These are phyloP conservation scores for Oehlia diaphana DNA, from an alignment of 192 early-diverging fungal species.

Conservation along the genomic window DNA sequence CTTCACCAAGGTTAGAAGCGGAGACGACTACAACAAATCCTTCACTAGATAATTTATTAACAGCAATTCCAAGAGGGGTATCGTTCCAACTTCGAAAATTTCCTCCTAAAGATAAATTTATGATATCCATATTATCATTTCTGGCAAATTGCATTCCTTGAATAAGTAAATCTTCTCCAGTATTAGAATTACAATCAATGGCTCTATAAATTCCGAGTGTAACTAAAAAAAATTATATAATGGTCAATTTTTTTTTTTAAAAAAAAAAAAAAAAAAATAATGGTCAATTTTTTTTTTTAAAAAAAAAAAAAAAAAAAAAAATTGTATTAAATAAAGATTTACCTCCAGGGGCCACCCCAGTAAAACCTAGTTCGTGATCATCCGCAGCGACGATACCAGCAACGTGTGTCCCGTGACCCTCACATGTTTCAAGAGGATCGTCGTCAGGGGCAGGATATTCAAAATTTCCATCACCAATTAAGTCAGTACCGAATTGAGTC, in stretches of 20 bases:
- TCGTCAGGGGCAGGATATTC: slow-evolving; percentile 48
- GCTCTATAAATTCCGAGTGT: slow-evolving; percentile 80
- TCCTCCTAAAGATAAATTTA: slow-evolving; percentile 84
- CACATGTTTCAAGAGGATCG: slow-evolving; percentile 59
- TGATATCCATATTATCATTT: slow-evolving; percentile 72
- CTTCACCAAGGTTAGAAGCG: slow-evolving; percentile 64
- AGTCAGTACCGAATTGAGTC: slow-evolving; percentile 61
- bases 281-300: too few species aligned
- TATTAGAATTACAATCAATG: slow-evolving; percentile 74
- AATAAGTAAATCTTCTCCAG: slow-evolving; percentile 72
- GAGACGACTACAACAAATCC: slow-evolving; percentile 60
- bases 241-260: too few species aligned
- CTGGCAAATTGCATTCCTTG: slow-evolving; percentile 73
- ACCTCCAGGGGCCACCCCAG: slow-evolving; percentile 83
- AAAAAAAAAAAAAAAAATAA: neutral
- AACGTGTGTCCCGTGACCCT: slow-evolving; percentile 67
- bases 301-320: neutral
- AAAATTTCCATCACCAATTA: slow-evolving; percentile 53
- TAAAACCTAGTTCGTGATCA: slow-evolving; percentile 50
- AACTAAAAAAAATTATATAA: slow-evolving; percentile 30
- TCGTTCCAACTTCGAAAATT: slow-evolving; percentile 58
- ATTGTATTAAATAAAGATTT: neutral
- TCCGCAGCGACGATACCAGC: slow-evolving; percentile 75
- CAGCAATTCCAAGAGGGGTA: slow-evolving; percentile 57
- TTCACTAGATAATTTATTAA: slow-evolving; percentile 46